A percentile compares a stretch with the other conserved stretches of the same genome.
phyloP scores from a whole-genome alignment of 306 rosid genomes.

The Begonia masoniana region DNA sequence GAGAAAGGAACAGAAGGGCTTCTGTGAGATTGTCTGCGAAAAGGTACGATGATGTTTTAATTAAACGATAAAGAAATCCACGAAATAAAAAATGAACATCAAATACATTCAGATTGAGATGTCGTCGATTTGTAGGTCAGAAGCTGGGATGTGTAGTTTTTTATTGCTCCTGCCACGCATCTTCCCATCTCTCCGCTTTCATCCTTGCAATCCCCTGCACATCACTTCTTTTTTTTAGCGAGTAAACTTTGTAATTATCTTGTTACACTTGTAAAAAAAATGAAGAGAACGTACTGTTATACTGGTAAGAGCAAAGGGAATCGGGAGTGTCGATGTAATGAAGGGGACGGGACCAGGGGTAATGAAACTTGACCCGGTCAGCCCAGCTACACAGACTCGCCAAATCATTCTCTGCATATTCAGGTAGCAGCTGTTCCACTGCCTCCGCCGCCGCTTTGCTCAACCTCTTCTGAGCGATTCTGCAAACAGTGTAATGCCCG shows the following conservation, averaged over 20 bases:
- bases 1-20: conserved; percentile 64
- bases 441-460: conserved; percentile 38
- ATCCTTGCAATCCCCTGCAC: conserved; percentile 76
- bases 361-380: conserved; percentile 34
- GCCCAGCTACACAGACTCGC: conserved; percentile 66
- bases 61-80: too few species aligned
- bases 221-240: background rate
- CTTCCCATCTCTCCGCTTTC: conserved; percentile 33
- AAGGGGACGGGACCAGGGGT: conserved; percentile 67
- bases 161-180: conserved; percentile 60
- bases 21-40: conserved; percentile 71
- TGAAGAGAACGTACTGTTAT: conserved; percentile 27
- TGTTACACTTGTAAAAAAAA: background rate
- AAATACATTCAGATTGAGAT: conserved; percentile 28
- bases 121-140: conserved; percentile 14
- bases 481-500: conserved; percentile 55
- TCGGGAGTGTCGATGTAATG: conserved; percentile 76
- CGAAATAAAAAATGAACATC: too few species aligned
- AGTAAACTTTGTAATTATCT: background rate
- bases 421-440: conserved; percentile 52
- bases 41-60: background rate
- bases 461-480: conserved; percentile 71
- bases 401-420: conserved; percentile 35
- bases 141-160: conserved; percentile 72
- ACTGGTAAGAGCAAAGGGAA: conserved; percentile 33